Evolutionary conservation across 345 rosid genomes (phyloP).

Genomic region (Brassica carinata): DNA sequence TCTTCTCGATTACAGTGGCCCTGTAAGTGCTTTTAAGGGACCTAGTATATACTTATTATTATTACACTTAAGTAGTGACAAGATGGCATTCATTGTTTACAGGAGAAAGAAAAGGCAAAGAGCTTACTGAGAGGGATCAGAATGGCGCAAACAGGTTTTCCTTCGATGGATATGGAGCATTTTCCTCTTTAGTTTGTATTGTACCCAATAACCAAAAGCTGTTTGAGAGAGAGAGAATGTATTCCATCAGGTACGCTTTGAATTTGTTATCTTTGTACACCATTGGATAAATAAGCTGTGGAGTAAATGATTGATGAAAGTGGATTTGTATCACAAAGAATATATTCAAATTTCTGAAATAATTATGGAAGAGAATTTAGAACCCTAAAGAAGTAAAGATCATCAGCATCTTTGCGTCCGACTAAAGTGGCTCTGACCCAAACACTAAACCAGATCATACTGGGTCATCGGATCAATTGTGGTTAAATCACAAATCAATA

Average conservation of each 20-base stretch:
- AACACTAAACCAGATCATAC: too few species aligned
- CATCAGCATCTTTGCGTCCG: not conserved
- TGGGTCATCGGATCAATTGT: too few species aligned
- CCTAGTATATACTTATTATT: not conserved
- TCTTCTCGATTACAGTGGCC: constrained; percentile 89
- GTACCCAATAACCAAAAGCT: constrained; percentile 21
- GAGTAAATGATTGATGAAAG: not conserved
- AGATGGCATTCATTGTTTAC: constrained; percentile 36
- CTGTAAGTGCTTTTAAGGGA: constrained; percentile 53
- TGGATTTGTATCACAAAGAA: not conserved
- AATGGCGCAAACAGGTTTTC: constrained; percentile 58
- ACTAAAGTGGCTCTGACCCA: too few species aligned
- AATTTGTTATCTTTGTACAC: constrained; percentile 9
- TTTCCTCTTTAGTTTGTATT: constrained; percentile 56
- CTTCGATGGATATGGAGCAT: constrained; percentile 75
- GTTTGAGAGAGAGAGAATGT: constrained; percentile 24
- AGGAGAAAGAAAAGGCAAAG: constrained; percentile 94
- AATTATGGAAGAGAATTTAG: not conserved
- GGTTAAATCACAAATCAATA: too few species aligned
- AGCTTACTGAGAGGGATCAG: constrained; percentile 76
- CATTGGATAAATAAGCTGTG: not conserved
- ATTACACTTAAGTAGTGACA: not conserved
- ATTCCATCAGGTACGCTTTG: constrained; percentile 26
- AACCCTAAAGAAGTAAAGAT: not conserved
- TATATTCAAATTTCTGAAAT: not conserved